Percentiles rank a stretch among this genome's conserved stretches.
Conservation (phyloP, 352 stramenopile species). For the Halophytophthora batemanensis region DNA sequence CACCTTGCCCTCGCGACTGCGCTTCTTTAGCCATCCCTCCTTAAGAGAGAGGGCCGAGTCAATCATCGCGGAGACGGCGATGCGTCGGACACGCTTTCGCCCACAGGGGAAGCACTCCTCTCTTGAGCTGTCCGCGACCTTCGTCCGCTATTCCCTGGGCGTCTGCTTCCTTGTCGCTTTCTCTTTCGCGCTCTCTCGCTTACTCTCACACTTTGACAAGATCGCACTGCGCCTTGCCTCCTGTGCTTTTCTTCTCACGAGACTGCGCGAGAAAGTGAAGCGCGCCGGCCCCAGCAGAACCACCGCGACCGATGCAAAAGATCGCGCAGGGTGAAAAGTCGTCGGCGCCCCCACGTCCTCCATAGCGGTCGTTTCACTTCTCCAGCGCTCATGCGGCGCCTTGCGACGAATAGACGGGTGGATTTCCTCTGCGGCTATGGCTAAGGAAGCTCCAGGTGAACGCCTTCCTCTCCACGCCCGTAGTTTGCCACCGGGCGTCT, state of each 20-base stretch:
- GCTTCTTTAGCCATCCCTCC: slow-evolving; percentile 72
- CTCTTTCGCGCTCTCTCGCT: slow-evolving; percentile 3
- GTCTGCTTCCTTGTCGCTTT: neutral
- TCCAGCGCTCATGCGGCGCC: too few relatives aligned
- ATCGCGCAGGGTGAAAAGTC: slow-evolving; percentile 15
- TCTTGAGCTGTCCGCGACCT: slow-evolving; percentile 5
- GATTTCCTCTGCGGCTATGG: neutral
- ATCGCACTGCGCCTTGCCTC: neutral
- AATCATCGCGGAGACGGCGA: slow-evolving; percentile 11
- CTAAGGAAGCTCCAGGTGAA: neutral
- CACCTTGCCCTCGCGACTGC: slow-evolving; percentile 36
- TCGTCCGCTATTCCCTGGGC: neutral
- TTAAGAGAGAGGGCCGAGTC: slow-evolving; percentile 43
- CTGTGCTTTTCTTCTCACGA: slow-evolving; percentile 13
- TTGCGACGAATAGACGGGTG: neutral
- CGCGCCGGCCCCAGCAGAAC: neutral
- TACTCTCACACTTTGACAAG: neutral
- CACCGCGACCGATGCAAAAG: slow-evolving; percentile 1
- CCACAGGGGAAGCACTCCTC: neutral
- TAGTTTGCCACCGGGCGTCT: slow-evolving; percentile 1
- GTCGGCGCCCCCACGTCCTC: slow-evolving; percentile 2
- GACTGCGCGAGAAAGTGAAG: too few relatives aligned
- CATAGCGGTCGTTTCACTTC: neutral
- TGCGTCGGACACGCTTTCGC: neutral
- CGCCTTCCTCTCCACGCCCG: neutral